Evolutionary conservation across 805 yeast genomes (phyloP).

Genomic region (Candida ovalis): DNA sequence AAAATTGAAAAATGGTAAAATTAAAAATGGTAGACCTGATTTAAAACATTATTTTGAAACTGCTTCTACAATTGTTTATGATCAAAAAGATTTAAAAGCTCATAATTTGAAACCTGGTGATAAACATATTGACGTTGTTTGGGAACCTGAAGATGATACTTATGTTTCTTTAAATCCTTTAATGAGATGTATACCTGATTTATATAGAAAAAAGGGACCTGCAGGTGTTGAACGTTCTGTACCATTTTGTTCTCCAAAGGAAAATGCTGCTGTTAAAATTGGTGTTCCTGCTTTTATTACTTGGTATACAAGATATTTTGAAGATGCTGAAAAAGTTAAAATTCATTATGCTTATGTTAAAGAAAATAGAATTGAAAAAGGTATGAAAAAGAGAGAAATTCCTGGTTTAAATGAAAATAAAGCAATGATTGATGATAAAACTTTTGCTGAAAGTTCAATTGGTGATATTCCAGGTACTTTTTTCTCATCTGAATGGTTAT

Average conservation of each 20-base stretch:
- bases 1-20: slow-evolving; percentile 65
- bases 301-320: slow-evolving; percentile 73
- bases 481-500: slow-evolving; percentile 69
- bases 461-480: slow-evolving; percentile 42
- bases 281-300: slow-evolving; percentile 71
- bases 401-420: slow-evolving; percentile 19
- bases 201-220: slow-evolving; percentile 60
- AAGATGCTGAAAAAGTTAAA: slow-evolving; percentile 56
- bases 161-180: slow-evolving; percentile 72
- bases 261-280: slow-evolving; percentile 49
- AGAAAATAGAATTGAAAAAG: slow-evolving; percentile 53
- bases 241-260: slow-evolving; percentile 86
- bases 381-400: slow-evolving; percentile 41
- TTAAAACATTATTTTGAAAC: slow-evolving; percentile 76
- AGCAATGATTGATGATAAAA: slow-evolving; percentile 17
- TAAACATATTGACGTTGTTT: slow-evolving; percentile 49
- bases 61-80: slow-evolving; percentile 51
- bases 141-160: slow-evolving; percentile 66
- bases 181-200: slow-evolving; percentile 80
- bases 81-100: slow-evolving; percentile 64
- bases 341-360: slow-evolving; percentile 64
- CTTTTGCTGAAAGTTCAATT: slow-evolving; percentile 7
- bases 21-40: slow-evolving; percentile 63
- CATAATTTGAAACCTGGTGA: slow-evolving; percentile 68
- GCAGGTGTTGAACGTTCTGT: slow-evolving; percentile 53